Percentiles rank a stretch among this genome's conserved stretches.
phyloP scores from a whole-genome alignment of 495 filamentous ascomycete species.

The Bombardia bombarda region DNA sequence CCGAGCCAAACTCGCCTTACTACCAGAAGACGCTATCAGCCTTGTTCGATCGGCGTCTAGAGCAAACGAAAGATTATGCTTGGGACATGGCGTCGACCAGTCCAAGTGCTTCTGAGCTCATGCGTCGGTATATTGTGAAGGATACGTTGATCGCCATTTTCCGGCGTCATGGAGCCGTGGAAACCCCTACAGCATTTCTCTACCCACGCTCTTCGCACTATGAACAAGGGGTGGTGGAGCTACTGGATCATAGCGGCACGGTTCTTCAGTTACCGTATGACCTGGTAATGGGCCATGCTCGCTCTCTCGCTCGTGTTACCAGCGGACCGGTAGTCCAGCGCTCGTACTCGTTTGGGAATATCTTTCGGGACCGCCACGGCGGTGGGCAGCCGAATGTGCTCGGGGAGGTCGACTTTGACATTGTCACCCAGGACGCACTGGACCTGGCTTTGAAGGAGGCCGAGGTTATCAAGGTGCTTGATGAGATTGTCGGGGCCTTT shows the following conservation, averaged over 20 bases:
- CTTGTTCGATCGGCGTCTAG: slow-evolving; percentile 63
- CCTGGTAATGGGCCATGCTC: slow-evolving; percentile 80
- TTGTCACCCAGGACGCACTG: slow-evolving; percentile 67
- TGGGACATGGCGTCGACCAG: slow-evolving; percentile 66
- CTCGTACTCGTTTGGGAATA: slow-evolving; percentile 81
- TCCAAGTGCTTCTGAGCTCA: slow-evolving; percentile 49
- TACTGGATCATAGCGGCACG: slow-evolving; percentile 76
- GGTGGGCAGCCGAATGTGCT: slow-evolving; percentile 75
- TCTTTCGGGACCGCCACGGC: slow-evolving; percentile 68
- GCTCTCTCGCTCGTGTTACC: slow-evolving; percentile 65
- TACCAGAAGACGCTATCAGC: slow-evolving; percentile 81
- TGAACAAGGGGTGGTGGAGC: slow-evolving; percentile 52
- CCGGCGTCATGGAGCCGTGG: slow-evolving; percentile 84
- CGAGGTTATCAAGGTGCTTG: slow-evolving; percentile 87
- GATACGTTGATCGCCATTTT: slow-evolving; percentile 72
- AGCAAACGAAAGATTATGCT: slow-evolving; percentile 73
- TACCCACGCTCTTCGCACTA: slow-evolving; percentile 81
- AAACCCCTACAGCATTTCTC: slow-evolving; percentile 61
- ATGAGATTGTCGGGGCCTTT: slow-evolving; percentile 81
- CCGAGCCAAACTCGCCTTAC: slow-evolving; percentile 77
- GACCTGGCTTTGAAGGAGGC: slow-evolving; percentile 90
- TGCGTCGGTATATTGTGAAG: slow-evolving; percentile 68
- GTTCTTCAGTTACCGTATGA: slow-evolving; percentile 88
- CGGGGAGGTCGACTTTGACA: slow-evolving; percentile 92
- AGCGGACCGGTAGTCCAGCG: slow-evolving; percentile 54